These are phyloP conservation scores for Ramularia endophylla DNA, from an alignment of 2,329 filamentous ascomycete species.

Conservation along the genomic window DNA sequence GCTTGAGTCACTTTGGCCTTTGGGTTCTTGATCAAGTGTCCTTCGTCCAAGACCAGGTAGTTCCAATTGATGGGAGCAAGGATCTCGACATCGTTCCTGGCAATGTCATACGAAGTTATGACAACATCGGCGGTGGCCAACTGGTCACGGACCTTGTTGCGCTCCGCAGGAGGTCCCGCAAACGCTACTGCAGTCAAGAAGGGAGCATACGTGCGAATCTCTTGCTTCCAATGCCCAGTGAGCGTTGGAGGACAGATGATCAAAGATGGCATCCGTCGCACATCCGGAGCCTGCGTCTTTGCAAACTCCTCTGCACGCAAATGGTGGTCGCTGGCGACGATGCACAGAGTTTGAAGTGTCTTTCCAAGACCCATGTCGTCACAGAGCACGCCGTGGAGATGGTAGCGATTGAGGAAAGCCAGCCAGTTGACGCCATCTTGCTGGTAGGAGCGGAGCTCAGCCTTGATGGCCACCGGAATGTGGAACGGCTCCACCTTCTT, in stretches of 20 bases:
- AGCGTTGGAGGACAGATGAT: conserved; percentile 95
- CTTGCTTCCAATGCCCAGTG: conserved; percentile 98
- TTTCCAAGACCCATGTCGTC: conserved; percentile 99
- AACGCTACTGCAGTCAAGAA: conserved; percentile 89
- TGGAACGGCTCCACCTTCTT: conserved; percentile 94
- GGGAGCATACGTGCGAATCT: conserved; percentile 90
- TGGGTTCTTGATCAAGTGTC: conserved; percentile 97
- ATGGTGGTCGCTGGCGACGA: conserved; percentile 96
- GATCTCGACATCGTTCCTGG: conserved; percentile 87
- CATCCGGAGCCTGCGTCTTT: conserved; percentile 72
- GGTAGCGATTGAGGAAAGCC: conserved; percentile 95
- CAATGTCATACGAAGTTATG: conserved; percentile 97
- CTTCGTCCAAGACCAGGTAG: conserved; percentile 94
- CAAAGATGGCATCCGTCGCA: conserved; percentile 74
- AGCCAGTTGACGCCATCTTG: conserved; percentile 99
- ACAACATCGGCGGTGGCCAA: conserved; percentile 82
- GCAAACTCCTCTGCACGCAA: conserved; percentile 84
- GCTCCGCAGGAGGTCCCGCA: conserved; percentile 79
- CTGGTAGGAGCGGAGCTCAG: conserved; percentile 91
- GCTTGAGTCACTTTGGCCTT: conserved; percentile 93
- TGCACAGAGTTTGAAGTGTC: conserved; percentile 94
- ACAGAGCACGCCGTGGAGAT: conserved; percentile 95
- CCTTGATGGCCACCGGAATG: conserved; percentile 95
- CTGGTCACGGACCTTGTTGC: conserved; percentile 61
- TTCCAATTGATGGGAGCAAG: conserved; percentile 87